Conservation (phyloP, 2,329 filamentous ascomycete genomes). For the Tolypocladium paradoxum region DNA sequence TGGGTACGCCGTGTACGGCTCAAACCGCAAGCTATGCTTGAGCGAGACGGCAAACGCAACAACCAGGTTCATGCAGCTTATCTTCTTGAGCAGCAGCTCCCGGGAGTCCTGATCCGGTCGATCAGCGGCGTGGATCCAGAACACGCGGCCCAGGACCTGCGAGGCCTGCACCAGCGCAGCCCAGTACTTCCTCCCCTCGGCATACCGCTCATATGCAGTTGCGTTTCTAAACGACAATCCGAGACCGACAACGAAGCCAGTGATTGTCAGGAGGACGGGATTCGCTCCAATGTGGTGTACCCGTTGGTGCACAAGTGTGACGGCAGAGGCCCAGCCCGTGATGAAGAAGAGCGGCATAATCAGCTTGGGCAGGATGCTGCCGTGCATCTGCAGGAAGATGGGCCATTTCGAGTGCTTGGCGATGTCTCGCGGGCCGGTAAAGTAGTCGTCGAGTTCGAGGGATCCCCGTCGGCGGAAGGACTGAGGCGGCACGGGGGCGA, state of each 20-base stretch:
- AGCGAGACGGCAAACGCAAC: constrained; percentile 67
- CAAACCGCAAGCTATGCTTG: constrained; percentile 76
- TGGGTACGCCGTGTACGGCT: constrained; percentile 67
- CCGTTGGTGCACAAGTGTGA: too few relatives aligned
- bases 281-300: too few relatives aligned
- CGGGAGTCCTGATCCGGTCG: constrained; percentile 41
- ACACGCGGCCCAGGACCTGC: constrained; percentile 60
- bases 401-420: constrained; percentile 68
- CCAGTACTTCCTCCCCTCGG: constrained; percentile 55
- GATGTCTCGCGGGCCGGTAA: constrained; percentile 57
- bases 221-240: constrained; percentile 68
- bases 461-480: constrained; percentile 18
- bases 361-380: constrained; percentile 64
- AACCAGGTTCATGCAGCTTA: constrained; percentile 67
- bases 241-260: constrained; percentile 73
- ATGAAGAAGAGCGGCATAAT: constrained; percentile 57
- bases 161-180: constrained; percentile 48
- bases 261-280: constrained; percentile 55
- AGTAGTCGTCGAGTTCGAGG: constrained; percentile 49
- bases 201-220: constrained; percentile 66
- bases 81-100: constrained; percentile 57
- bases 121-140: constrained; percentile 71
- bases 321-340: constrained; percentile 52
- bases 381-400: constrained; percentile 64
- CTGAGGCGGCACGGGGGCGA: neutral